Conservation (phyloP, 1,139 yeast species). For the Debaryomyces robertsiae region DNA sequence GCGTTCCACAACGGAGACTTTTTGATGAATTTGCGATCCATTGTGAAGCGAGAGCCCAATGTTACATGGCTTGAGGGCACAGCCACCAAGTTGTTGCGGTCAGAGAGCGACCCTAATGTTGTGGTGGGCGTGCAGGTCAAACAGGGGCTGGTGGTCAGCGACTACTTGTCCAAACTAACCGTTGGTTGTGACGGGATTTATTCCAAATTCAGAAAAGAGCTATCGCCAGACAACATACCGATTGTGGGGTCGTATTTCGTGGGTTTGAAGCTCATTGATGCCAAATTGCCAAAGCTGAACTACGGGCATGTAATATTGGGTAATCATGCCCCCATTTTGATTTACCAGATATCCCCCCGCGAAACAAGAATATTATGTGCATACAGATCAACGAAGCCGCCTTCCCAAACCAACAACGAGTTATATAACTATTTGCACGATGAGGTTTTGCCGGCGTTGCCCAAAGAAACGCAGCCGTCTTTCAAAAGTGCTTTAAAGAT, state of each 20-base stretch:
- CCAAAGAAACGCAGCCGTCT: constrained; percentile 63
- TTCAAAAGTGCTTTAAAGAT: constrained; percentile 49
- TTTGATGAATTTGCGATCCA: constrained; percentile 70
- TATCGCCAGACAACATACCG: constrained; percentile 61
- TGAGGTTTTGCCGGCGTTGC: constrained; percentile 69
- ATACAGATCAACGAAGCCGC: constrained; percentile 71
- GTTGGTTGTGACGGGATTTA: constrained; percentile 93
- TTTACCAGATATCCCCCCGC: constrained; percentile 80
- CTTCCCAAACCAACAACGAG: constrained; percentile 62
- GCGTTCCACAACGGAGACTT: constrained; percentile 94
- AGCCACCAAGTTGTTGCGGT: constrained; percentile 62
- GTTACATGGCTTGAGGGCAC: constrained; percentile 82
- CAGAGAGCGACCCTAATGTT: constrained; percentile 48
- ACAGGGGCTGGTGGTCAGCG: constrained; percentile 20
- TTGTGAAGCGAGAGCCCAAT: constrained; percentile 68
- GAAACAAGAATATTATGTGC: constrained; percentile 93
- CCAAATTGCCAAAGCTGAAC: constrained; percentile 67
- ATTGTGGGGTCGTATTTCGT: constrained; percentile 80
- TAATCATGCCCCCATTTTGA: constrained; percentile 80
- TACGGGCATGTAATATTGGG: constrained; percentile 94
- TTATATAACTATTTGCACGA: constrained; percentile 60
- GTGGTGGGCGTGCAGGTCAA: constrained; percentile 70
- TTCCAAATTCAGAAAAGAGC: constrained; percentile 83
- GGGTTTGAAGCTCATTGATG: constrained; percentile 75
- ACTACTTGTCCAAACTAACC: constrained; percentile 62